Evolutionary conservation across 2,329 filamentous ascomycete genomes (phyloP), one percentile per base, ranked within the genome.

Genomic region (Alternaria burnsii): DNA sequence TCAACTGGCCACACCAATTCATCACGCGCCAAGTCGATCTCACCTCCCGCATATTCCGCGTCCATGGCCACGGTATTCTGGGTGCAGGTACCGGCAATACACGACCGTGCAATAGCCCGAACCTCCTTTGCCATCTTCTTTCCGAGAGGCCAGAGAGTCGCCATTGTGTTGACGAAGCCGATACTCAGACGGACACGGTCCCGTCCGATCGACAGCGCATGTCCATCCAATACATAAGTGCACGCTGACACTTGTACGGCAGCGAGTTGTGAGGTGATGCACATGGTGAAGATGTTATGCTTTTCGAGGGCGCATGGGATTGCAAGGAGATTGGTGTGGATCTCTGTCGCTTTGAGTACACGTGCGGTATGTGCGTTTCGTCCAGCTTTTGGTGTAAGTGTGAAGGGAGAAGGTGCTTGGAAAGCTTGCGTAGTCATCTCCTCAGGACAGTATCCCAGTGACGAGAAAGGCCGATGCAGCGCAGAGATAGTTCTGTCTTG

Each of bases 151-250:
- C 91, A 95, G 9, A 91, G 86, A 6, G 82, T 80, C 22, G 87
- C 88, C 16, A 94, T 81, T 22, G 87, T 69, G 67, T 88, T 89
- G 43, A 95, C 84, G 1, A 89, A 90, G 8, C 90, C 91, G 61
- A 91, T 92, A 65, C 92, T 93, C 18, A 97, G 85, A 2, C 89
- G 87, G 52, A 97, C 89, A 70, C 88, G 89, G 78, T 93, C 91
- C 55, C 88, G 88, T 57, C 89, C 83, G 70, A 87, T 88, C 58
- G 88, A 87, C 67, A 88, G 85, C 66, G 87, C 84, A 67, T 87
- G 84, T 59, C 84, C 82, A 65, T 75, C 75, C 14, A 68, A 75
- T 32, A 75, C 72, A 61, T 67, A 80, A 59, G 80, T 81, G 40
- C 92, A 97, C 55, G 90, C 91, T 63, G 90, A 91, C 88, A 77